A percentile compares a stretch with the other conserved stretches of the same genome.
phyloP scores from a whole-genome alignment of 2,329 filamentous ascomycete genomes.

The Alternaria angustiovoidea region DNA sequence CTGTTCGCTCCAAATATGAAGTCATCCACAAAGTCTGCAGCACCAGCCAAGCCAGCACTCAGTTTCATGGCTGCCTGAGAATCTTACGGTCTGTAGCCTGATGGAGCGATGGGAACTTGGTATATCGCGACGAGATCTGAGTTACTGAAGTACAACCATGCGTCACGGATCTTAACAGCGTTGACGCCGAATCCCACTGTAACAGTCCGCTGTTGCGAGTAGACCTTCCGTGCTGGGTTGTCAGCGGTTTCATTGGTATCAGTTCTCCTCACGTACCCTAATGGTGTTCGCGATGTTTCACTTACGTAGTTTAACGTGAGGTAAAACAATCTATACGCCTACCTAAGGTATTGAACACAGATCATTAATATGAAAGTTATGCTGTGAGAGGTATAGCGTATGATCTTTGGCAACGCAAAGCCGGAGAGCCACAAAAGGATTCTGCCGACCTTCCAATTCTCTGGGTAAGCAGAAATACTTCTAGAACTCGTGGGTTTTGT shows the following conservation, averaged over 20 bases:
- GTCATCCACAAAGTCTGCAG: slow-evolving; percentile 16
- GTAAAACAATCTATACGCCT: too few relatives aligned
- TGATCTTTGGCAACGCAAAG: too few relatives aligned
- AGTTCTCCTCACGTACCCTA: not conserved
- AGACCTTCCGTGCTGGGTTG: not conserved
- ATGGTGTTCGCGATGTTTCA: too few relatives aligned
- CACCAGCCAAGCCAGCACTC: slow-evolving; percentile 10
- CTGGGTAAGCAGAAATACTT: too few relatives aligned
- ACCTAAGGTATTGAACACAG: too few relatives aligned
- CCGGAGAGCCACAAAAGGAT: too few relatives aligned
- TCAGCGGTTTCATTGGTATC: not conserved
- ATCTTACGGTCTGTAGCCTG: not conserved
- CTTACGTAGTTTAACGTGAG: too few relatives aligned
- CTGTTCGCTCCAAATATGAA: slow-evolving; percentile 10
- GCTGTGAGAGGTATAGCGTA: too few relatives aligned
- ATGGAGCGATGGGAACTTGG: not conserved
- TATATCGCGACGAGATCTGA: not conserved
- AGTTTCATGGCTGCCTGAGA: not conserved
- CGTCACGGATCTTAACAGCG: not conserved
- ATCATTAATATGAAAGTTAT: too few relatives aligned
- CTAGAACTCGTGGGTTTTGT: too few relatives aligned
- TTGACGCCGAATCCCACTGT: not conserved
- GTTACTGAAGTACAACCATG: not conserved
- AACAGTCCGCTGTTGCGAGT: not conserved
- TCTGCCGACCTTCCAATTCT: too few relatives aligned